These are phyloP conservation scores for Rhodomyrtus tomentosa DNA, from an alignment of 345 rosid genomes.

Conservation along the genomic window DNA sequence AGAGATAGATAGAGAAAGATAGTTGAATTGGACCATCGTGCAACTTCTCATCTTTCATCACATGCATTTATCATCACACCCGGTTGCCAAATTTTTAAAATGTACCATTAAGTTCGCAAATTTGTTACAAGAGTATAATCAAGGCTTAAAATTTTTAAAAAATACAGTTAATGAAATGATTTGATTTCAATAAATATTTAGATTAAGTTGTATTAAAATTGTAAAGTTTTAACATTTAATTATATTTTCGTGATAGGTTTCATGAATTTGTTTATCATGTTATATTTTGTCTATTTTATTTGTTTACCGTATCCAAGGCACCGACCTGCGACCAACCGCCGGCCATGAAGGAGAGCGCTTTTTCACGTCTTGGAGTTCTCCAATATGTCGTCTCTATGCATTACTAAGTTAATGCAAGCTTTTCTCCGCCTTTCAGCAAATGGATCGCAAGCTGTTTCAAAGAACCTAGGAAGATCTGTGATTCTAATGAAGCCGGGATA, in stretches of 20 bases:
- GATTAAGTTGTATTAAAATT: no score
- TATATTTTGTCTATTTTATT: neutral
- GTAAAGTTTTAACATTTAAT: no score
- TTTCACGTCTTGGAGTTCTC: neutral
- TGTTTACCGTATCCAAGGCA: neutral
- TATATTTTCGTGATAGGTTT: no score
- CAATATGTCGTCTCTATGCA: neutral
- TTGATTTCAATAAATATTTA: no score
- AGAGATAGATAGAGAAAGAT: neutral
- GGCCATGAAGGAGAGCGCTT: neutral
- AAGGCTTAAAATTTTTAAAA: no score
- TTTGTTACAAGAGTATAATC: no score
- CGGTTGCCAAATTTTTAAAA: neutral
- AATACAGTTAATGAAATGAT: no score
- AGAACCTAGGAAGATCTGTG: neutral
- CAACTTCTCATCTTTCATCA: neutral
- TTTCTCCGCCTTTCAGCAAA: neutral
- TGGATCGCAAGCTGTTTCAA: neutral
- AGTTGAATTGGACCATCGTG: neutral
- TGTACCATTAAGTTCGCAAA: no score
- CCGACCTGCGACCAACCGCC: neutral
- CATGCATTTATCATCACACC: neutral
- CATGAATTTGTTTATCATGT: no score
- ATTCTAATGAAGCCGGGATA: neutral
- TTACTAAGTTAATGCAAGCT: neutral